Conservation (phyloP, 164 flowering plant species). For the Aristolochia californica region DNA sequence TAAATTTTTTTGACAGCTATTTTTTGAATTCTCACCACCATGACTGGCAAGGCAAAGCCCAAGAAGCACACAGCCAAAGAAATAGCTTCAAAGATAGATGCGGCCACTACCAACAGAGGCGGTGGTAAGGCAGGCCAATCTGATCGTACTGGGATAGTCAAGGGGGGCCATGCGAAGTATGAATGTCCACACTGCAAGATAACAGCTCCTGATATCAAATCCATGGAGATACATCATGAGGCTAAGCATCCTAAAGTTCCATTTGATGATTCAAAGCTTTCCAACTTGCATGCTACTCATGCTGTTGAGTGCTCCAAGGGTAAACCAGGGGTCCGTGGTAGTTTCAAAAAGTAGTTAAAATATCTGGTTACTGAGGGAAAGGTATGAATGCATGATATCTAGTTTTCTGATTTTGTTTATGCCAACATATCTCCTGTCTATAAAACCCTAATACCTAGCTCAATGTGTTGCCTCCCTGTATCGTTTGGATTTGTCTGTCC, state of each 20-base stretch:
- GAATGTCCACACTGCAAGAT: conserved; percentile 61
- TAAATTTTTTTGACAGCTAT: too few relatives aligned
- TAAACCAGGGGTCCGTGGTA: conserved; percentile 40
- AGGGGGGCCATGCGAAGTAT: conserved; percentile 52
- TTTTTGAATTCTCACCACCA: conserved; percentile 4
- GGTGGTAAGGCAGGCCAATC: conserved; percentile 51
- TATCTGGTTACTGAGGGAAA: too few relatives aligned
- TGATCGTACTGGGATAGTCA: conserved; percentile 37
- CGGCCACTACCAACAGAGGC: conserved; percentile 58
- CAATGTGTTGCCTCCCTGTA: too few relatives aligned
- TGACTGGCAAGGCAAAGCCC: conserved; percentile 72
- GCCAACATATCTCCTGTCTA: too few relatives aligned
- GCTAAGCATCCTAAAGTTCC: conserved; percentile 53
- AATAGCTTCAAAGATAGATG: conserved; percentile 34
- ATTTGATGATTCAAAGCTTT: conserved; percentile 45
- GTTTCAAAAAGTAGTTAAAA: conserved; percentile 15
- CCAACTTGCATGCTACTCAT: conserved; percentile 31
- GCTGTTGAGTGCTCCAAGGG: conserved; percentile 21
- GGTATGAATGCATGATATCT: too few relatives aligned
- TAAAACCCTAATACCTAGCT: too few relatives aligned
- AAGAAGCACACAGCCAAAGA: conserved; percentile 66
- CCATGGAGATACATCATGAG: conserved; percentile 67
- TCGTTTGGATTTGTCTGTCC: too few relatives aligned
- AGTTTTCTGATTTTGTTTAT: too few relatives aligned
- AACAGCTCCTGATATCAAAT: conserved; percentile 46